Evolutionary conservation across 208 protist species (phyloP), one percentile per base, ranked within the genome.

Genomic region (Crithidia acanthocephali): DNA sequence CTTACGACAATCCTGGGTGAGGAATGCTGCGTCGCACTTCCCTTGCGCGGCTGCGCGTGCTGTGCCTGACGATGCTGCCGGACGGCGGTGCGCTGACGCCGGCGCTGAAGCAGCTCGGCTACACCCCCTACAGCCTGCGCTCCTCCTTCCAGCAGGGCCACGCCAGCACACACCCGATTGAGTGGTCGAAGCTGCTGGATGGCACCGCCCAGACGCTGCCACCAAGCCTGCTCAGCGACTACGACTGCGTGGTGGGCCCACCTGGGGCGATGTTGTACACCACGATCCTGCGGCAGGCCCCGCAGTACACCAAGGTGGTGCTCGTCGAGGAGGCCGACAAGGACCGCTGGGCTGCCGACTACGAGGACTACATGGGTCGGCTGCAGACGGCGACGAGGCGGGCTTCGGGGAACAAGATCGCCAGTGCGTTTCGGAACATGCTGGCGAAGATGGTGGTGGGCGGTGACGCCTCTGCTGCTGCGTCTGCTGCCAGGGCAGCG

Each of bases 221-320:
- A 6, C 63, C 68, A 58, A 70, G 40, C 22, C 44, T 91, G 32
- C 81, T 94, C 27, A 63, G 48, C 16, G 74, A 88, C 59, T 86
- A 85, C 58, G 89, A 94, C 51, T 50, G 67, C 30, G 68, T 90
- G 28, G 79, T 91, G 9, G 86, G 89, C 13, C 89, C 86, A 10
- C 89, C 86, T 0, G 79, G 74, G 8, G 61, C 81, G 28, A 71
- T 85, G 52, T 32, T 85, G 50, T 91, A 92, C 72, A 77, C 84
- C 47, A 35, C 63, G n/a, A 78, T 94, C 42, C 68, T 94, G 37
- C 57, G 72, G 4, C 78, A 84, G 33, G 90, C 84, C 28, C 86
- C 89, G 28, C 37, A 58, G 23, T 94, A 88, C 73, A 94, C 89
- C 25, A 94, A 94, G 73, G 84, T 94, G 0, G 79, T 94, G 13